Evolutionary conservation across 495 filamentous ascomycete genomes (phyloP).

Genomic region (Viridothelium virens): DNA sequence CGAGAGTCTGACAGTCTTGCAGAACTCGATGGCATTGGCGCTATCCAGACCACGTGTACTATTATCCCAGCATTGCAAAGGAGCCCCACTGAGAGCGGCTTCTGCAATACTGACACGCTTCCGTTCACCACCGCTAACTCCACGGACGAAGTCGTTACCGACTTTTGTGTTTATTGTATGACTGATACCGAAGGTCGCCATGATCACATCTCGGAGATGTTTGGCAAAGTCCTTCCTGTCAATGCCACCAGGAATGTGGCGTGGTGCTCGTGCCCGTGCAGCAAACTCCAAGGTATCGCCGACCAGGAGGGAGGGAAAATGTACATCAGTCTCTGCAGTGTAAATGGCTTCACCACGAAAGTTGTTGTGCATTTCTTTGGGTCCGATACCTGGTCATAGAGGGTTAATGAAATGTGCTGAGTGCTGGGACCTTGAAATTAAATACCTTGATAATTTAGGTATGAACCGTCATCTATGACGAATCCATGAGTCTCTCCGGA

Average conservation of each 20-base stretch:
- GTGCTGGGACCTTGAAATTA: too few species aligned
- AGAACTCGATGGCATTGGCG: slow-evolving; percentile 22
- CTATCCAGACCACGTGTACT: slow-evolving; percentile 24
- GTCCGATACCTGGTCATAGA: slow-evolving; percentile 28
- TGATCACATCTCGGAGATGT: slow-evolving; percentile 37
- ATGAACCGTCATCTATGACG: slow-evolving; percentile 31
- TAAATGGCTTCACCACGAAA: slow-evolving; percentile 42
- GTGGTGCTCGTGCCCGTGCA: slow-evolving; percentile 34
- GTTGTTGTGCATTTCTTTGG: slow-evolving; percentile 37
- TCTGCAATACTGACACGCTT: slow-evolving; percentile 27
- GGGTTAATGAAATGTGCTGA: neutral
- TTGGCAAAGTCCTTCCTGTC: slow-evolving; percentile 26
- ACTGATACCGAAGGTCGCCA: slow-evolving; percentile 40
- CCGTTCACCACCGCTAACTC: slow-evolving; percentile 30
- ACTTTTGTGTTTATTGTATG: slow-evolving; percentile 29
- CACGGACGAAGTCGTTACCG: slow-evolving; percentile 27
- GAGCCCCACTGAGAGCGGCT: slow-evolving; percentile 16
- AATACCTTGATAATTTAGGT: slow-evolving; percentile 37
- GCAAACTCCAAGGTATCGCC: slow-evolving; percentile 38
- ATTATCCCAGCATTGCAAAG: slow-evolving; percentile 24
- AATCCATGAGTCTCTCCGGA: slow-evolving; percentile 57
- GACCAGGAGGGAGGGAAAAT: slow-evolving; percentile 37
- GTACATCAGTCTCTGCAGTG: slow-evolving; percentile 40
- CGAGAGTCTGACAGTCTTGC: slow-evolving; percentile 15
- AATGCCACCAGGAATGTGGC: slow-evolving; percentile 32